Percentiles rank a stretch among this genome's conserved stretches.
phyloP scores from a whole-genome alignment of 2,329 filamentous ascomycete genomes.

The Aspergillus tanneri region DNA sequence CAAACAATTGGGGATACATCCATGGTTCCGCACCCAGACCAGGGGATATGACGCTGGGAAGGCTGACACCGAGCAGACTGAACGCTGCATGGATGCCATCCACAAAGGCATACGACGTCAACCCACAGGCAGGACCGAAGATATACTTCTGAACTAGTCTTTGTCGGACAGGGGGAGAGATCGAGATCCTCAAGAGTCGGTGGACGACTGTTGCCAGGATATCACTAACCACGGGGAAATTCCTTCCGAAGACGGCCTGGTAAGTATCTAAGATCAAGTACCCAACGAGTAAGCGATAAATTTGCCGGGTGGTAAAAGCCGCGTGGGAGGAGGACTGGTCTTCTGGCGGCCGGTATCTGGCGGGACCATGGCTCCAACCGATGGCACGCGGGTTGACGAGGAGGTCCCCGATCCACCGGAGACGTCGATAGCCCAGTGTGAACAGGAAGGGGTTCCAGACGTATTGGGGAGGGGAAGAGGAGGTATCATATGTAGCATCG shows the following conservation, averaged over 20 bases:
- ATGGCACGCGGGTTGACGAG: slow-evolving; percentile 18
- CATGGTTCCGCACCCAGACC: slow-evolving; percentile 14
- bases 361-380: slow-evolving; percentile 17
- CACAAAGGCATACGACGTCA: slow-evolving; percentile 17
- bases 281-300: slow-evolving; percentile 3
- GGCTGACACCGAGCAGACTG: slow-evolving; percentile 9
- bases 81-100: slow-evolving; percentile 13
- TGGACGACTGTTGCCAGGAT: background rate
- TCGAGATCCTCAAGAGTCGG: background rate
- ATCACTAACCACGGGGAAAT: slow-evolving; percentile 8
- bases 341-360: slow-evolving; percentile 10
- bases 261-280: slow-evolving; percentile 15
- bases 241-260: slow-evolving; percentile 10
- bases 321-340: background rate
- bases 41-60: slow-evolving; percentile 4
- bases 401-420: slow-evolving; percentile 13
- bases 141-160: slow-evolving; percentile 7
- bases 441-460: slow-evolving; percentile 13
- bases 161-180: slow-evolving; percentile 6
- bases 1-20: slow-evolving; percentile 21
- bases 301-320: slow-evolving; percentile 5
- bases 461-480: slow-evolving; percentile 9
- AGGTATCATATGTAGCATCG: too few species aligned
- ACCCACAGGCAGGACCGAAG: slow-evolving; percentile 15
- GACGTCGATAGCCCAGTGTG: slow-evolving; percentile 5